Conservation (phyloP, 2,329 filamentous ascomycete species). For the Magnaporthiopsis rhizophila region DNA sequence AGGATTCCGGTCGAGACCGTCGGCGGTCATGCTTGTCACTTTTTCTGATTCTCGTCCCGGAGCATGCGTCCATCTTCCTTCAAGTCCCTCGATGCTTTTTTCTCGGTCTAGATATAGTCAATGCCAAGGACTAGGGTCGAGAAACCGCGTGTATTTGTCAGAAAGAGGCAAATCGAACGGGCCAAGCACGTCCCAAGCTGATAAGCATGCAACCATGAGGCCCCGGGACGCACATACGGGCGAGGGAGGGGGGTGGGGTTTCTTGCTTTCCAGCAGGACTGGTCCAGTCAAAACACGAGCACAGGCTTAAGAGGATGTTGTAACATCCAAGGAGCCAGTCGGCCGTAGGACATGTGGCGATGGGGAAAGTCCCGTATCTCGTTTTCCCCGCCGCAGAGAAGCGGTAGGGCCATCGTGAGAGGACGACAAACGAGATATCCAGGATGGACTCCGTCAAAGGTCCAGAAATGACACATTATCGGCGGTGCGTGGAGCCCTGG, state of each 20-base stretch:
- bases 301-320: background rate
- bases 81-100: background rate
- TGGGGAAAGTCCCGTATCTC: background rate
- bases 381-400: background rate
- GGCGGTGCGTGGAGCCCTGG: background rate
- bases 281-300: background rate
- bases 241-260: background rate
- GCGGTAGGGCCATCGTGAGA: background rate
- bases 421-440: background rate
- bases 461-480: background rate
- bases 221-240: background rate
- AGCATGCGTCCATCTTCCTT: background rate
- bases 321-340: background rate
- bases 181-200: background rate
- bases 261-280: background rate
- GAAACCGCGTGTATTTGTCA: background rate
- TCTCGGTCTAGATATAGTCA: background rate
- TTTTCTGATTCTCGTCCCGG: too few species aligned
- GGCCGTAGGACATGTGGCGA: background rate
- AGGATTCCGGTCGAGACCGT: background rate
- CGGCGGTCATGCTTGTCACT: background rate
- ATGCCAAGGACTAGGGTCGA: background rate
- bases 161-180: background rate
- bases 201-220: background rate
- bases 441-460: background rate